Evolutionary conservation across 352 stramenopile genomes (phyloP).

Genomic region (Globisporangium cederbergense): DNA sequence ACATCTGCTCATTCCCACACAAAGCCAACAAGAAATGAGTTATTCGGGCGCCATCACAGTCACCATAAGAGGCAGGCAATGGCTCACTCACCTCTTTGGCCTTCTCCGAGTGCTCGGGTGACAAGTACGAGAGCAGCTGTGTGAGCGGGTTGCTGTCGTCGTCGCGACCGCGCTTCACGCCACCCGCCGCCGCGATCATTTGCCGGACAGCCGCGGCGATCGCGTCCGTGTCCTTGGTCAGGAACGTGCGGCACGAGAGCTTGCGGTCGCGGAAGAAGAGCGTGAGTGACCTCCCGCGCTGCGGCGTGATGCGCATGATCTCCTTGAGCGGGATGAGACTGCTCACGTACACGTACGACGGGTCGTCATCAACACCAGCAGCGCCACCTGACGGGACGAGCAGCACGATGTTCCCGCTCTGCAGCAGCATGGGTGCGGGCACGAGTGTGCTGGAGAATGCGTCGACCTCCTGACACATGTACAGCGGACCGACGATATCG

Average conservation of each 20-base stretch:
- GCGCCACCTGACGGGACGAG: slow-evolving; percentile 18
- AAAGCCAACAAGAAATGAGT: neutral
- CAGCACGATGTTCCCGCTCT: slow-evolving; percentile 64
- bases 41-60: neutral
- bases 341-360: slow-evolving; percentile 57
- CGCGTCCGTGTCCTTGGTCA: slow-evolving; percentile 66
- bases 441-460: slow-evolving; percentile 48
- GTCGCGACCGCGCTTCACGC: slow-evolving; percentile 39
- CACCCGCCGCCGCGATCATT: slow-evolving; percentile 50
- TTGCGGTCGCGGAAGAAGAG: slow-evolving; percentile 74
- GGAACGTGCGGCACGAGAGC: slow-evolving; percentile 61
- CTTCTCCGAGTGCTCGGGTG: slow-evolving; percentile 65
- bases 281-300: slow-evolving; percentile 71
- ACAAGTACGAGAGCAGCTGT: slow-evolving; percentile 66
- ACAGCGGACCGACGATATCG: slow-evolving; percentile 64
- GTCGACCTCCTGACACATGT: slow-evolving; percentile 71
- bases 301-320: slow-evolving; percentile 71
- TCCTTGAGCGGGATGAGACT: slow-evolving; percentile 65
- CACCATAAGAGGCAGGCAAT: neutral
- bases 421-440: slow-evolving; percentile 59
- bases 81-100: slow-evolving; percentile 56
- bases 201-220: slow-evolving; percentile 61
- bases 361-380: slow-evolving; percentile 20
- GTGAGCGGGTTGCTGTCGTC: slow-evolving; percentile 27
- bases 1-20: slow-evolving; percentile 25